A percentile compares a stretch with the other conserved stretches of the same genome.
Conservation (phyloP, 140 eudicot genomes). For the Oenanthe javanica region DNA sequence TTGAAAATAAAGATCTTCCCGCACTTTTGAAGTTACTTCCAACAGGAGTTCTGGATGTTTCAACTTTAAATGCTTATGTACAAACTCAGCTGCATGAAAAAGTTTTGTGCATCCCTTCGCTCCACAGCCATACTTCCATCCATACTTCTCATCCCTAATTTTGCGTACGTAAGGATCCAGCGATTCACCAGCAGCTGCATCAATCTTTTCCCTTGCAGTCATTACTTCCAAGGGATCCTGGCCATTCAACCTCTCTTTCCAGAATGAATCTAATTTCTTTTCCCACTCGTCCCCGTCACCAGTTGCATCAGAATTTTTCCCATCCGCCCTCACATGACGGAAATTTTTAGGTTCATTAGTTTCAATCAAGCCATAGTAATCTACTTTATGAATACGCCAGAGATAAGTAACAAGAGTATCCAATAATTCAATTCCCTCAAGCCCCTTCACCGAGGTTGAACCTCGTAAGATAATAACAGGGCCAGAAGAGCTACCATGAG, state of each 20-base stretch:
- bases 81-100: conserved; percentile 95
- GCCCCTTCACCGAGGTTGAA: conserved; percentile 71
- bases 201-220: conserved; percentile 97
- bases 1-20: conserved; percentile 84
- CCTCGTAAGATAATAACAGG: conserved; percentile 84
- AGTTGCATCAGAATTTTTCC: conserved; percentile 46
- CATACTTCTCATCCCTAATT: conserved; percentile 91
- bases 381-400: conserved; percentile 91
- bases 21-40: conserved; percentile 78
- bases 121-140: conserved; percentile 99
- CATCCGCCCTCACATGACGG: conserved; percentile 72
- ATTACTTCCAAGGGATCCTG: conserved; percentile 81
- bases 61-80: conserved; percentile 83
- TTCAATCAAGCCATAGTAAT: conserved; percentile 83
- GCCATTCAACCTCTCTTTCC: conserved; percentile 90
- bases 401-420: conserved; percentile 93
- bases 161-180: conserved; percentile 91
- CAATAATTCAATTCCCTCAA: conserved; percentile 86
- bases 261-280: conserved; percentile 62
- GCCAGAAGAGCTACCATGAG: conserved; percentile 80
- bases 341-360: conserved; percentile 72
- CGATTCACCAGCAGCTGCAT: conserved; percentile 90
- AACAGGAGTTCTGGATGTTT: conserved; percentile 74
- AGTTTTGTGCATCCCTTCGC: conserved; percentile 96
- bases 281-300: conserved; percentile 79